Evolutionary conservation across 768 basidiomycete species (phyloP), one percentile per base, ranked within the genome.

Genomic region (Ramaria sp.): DNA sequence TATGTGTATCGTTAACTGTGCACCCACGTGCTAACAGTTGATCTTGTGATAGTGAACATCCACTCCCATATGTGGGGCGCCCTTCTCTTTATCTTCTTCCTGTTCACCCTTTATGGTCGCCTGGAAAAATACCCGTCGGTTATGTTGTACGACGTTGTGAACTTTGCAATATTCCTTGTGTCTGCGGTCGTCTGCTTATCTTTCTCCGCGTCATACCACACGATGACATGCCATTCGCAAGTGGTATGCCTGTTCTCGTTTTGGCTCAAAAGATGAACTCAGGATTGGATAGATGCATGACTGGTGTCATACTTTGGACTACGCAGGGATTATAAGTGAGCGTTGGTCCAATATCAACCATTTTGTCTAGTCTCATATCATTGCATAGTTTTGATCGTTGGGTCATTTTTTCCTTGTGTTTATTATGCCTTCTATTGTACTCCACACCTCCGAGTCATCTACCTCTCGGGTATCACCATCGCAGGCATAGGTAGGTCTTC

Each of bases 381-480:
- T 59, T 20, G 43, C 19, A 7, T 50, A 76, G 76, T 83, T 33
- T 75, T 90, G 55, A 88, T 74, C 42, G 82, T 87, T 45, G 91
- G 91, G 24, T 91, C 88, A 34, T 85, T 84, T 67, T 81, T 81
- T 61, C 86, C 91, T 6, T 80, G 75, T 60, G 71, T 93, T 41
- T 86, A 85, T 65, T 91, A 90, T 66, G 84, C 80, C 2, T 89
- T 88, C 69, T 86, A 78, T 70, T 88, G 86, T 64, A 73, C 84
- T 31, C 73, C 77, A 7, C 63, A 69, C 39, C 71, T 73, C 51
- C 81, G 80, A 65, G 54, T 68, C n/a, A 67, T 81, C 33, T 87
- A 88, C 66, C 70, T 84, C 22, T 60, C 72, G 19, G 61, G 69
- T 11, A 81, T 86, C 51, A 72, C 73, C 19, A 46, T 78, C 11